Evolutionary conservation across 1,139 yeast species (phyloP).

Genomic region (Torulaspora globosa): DNA sequence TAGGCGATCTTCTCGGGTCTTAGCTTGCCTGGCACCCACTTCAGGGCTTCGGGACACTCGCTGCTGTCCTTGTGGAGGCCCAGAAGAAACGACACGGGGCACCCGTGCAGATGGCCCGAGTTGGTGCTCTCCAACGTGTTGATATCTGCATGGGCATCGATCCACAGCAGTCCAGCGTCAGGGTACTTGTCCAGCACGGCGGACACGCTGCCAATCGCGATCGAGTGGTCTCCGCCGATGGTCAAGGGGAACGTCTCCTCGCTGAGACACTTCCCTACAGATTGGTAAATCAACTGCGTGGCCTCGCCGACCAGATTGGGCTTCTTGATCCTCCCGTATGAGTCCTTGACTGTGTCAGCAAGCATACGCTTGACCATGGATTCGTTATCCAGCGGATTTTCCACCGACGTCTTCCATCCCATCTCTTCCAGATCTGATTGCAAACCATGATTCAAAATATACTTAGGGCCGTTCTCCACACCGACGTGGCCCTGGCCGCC

Average conservation of each 20-base stretch:
- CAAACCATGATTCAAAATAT: slow-evolving; percentile 68
- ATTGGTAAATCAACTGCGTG: slow-evolving; percentile 57
- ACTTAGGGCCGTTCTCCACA: slow-evolving; percentile 90
- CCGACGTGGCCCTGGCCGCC: slow-evolving; percentile 98
- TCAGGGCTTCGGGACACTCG: slow-evolving; percentile 60
- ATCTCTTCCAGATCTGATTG: slow-evolving; percentile 55
- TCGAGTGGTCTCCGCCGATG: slow-evolving; percentile 94
- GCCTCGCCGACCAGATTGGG: slow-evolving; percentile 75
- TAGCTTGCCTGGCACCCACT: slow-evolving; percentile 73
- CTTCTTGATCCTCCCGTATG: slow-evolving; percentile 59
- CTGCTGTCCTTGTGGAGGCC: slow-evolving; percentile 56
- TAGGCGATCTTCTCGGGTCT: slow-evolving; percentile 74
- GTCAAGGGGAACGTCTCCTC: slow-evolving; percentile 68
- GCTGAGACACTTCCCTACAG: slow-evolving; percentile 49
- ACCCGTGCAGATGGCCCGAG: slow-evolving; percentile 92
- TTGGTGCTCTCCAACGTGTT: slow-evolving; percentile 85
- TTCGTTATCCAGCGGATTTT: slow-evolving; percentile 53
- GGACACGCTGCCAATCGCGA: slow-evolving; percentile 88
- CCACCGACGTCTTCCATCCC: slow-evolving; percentile 66
- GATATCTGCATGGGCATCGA: slow-evolving; percentile 97
- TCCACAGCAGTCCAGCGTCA: slow-evolving; percentile 88
- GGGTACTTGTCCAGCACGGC: slow-evolving; percentile 80
- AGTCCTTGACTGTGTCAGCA: slow-evolving; percentile 43
- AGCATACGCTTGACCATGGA: slow-evolving; percentile 43
- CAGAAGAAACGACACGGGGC: slow-evolving; percentile 88